Evolutionary conservation across 192 early-diverging fungal species (phyloP).

Genomic region (Coemansia asiatica): DNA sequence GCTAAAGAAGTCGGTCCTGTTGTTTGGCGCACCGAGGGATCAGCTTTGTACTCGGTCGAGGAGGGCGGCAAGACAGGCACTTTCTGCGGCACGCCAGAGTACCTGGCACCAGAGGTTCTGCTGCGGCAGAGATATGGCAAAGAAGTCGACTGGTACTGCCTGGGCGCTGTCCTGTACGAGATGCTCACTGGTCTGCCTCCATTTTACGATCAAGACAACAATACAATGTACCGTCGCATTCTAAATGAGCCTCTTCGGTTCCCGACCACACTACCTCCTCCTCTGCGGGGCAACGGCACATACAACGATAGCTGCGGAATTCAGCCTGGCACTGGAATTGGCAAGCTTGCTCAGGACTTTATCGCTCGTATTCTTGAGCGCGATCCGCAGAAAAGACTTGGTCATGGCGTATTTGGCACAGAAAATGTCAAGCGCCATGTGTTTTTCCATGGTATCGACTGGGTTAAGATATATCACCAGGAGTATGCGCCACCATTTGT

Average conservation of each 20-base stretch:
- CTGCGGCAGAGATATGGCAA: constrained; percentile 64
- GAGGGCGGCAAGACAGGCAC: constrained; percentile 67
- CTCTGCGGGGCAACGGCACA: constrained; percentile 28
- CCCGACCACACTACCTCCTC: constrained; percentile 39
- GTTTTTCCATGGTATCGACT: constrained; percentile 66
- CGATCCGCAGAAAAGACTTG: constrained; percentile 62
- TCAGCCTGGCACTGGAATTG: constrained; percentile 11
- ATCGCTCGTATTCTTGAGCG: constrained; percentile 62
- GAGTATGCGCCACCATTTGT: constrained; percentile 68
- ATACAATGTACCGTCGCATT: constrained; percentile 51
- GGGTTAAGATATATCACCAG: constrained; percentile 63
- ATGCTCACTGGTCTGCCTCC: constrained; percentile 67
- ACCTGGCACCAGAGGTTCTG: constrained; percentile 73
- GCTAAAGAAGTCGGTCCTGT: constrained; percentile 70
- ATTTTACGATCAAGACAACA: constrained; percentile 57
- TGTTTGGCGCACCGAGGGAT: constrained; percentile 79
- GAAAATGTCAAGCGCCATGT: constrained; percentile 63
- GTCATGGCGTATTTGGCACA: constrained; percentile 59
- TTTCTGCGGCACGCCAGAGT: constrained; percentile 78
- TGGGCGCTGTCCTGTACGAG: constrained; percentile 74
- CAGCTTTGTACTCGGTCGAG: constrained; percentile 51
- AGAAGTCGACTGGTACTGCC: constrained; percentile 75
- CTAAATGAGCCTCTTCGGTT: constrained; percentile 45
- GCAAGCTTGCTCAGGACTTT: constrained; percentile 45
- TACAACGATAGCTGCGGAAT: constrained; percentile 27